Evolutionary conservation across 192 early-diverging fungal genomes (phyloP).

Genomic region (Kickxella alabastrina): DNA sequence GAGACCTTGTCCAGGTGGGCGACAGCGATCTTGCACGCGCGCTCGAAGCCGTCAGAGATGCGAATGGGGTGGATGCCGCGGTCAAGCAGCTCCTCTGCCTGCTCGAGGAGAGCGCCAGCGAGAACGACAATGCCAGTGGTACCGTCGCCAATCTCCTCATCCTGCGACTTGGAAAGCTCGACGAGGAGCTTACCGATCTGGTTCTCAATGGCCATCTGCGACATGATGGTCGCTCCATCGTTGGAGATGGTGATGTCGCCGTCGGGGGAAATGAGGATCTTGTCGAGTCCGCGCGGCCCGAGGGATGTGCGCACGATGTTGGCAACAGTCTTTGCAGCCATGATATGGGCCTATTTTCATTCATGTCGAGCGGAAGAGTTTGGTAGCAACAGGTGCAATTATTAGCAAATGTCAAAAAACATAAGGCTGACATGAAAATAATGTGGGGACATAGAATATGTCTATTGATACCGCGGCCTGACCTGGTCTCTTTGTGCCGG

Average conservation of each 20-base stretch:
- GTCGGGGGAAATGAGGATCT: slow-evolving; percentile 99
- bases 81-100: slow-evolving; percentile 91
- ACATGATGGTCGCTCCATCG: slow-evolving; percentile 98
- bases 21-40: slow-evolving; percentile 93
- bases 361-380: too few relatives aligned
- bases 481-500: too few relatives aligned
- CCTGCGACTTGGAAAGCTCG: slow-evolving; percentile 95
- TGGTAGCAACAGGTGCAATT: too few relatives aligned
- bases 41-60: slow-evolving; percentile 97
- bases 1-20: slow-evolving; percentile 87
- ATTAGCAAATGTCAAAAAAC: too few relatives aligned
- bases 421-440: too few relatives aligned
- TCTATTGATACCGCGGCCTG: too few relatives aligned
- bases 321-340: slow-evolving; percentile 95
- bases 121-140: slow-evolving; percentile 99
- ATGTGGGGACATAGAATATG: too few relatives aligned
- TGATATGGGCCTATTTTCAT: slow-evolving; percentile 96
- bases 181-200: slow-evolving; percentile 98
- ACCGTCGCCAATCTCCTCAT: slow-evolving; percentile 99
- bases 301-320: slow-evolving; percentile 98
- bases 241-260: slow-evolving; percentile 99
- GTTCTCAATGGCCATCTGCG: slow-evolving; percentile 98
- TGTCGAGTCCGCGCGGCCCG: slow-evolving; percentile 97
- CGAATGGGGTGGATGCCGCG: slow-evolving; percentile 98
- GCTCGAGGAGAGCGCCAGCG: slow-evolving; percentile 95